phyloP scores from a whole-genome alignment of 805 yeast genomes.

The Wickerhamiella nectarea region DNA sequence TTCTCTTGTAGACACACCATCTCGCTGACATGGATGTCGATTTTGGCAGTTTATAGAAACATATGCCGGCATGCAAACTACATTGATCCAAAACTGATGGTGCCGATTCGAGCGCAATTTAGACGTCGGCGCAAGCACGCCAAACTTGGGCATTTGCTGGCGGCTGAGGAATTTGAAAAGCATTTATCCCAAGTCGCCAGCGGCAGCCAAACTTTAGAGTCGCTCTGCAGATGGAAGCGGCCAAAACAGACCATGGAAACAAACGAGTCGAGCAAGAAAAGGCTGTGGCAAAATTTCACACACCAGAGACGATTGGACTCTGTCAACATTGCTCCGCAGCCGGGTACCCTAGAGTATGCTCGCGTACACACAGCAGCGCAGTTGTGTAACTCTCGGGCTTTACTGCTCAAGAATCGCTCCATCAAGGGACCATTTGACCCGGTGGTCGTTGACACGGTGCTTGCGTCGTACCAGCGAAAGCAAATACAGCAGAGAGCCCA shows the following conservation, averaged over 20 bases:
- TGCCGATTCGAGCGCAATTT: slow-evolving; percentile 8
- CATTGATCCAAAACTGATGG: slow-evolving; percentile 3
- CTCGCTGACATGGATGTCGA: not conserved
- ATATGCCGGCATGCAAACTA: slow-evolving; percentile 9
- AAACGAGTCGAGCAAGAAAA: not conserved
- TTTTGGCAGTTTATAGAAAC: slow-evolving; percentile 4
- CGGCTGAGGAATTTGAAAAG: slow-evolving; percentile 13
- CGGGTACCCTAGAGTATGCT: not conserved
- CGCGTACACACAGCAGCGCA: slow-evolving; percentile 6
- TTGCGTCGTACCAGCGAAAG: slow-evolving; percentile 13
- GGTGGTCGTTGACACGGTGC: slow-evolving; percentile 13
- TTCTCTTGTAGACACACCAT: no score
- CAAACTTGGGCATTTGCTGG: slow-evolving; percentile 11
- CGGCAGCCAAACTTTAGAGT: slow-evolving; percentile 4
- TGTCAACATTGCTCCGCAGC: slow-evolving; percentile 14
- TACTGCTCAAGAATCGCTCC: not conserved
- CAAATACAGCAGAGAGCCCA: not conserved
- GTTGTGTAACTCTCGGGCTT: slow-evolving; percentile 1
- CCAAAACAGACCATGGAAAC: not conserved
- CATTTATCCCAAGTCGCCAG: slow-evolving; percentile 11
- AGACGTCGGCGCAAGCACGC: slow-evolving; percentile 8
- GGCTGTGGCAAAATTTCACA: slow-evolving; percentile 14
- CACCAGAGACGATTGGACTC: slow-evolving; percentile 15
- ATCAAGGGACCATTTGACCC: not conserved
- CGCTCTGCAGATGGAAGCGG: slow-evolving; percentile 1